phyloP scores from a whole-genome alignment of 345 rosid species.

The Melaleuca quinquenervia region DNA sequence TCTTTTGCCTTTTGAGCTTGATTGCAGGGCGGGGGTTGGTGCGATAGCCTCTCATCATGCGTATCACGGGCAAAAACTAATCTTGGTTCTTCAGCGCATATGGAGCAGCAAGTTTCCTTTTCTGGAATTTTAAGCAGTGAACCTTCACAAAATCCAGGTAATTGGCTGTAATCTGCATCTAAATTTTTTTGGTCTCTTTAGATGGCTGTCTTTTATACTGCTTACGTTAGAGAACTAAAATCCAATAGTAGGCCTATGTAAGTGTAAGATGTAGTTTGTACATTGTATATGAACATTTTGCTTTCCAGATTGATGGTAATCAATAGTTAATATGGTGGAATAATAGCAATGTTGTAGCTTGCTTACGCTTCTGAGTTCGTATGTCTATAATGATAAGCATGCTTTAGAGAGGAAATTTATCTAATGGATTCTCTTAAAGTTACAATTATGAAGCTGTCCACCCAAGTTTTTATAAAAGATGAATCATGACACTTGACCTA shows the following conservation, averaged over 20 bases:
- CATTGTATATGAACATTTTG: not conserved
- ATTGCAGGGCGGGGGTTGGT: constrained; percentile 7
- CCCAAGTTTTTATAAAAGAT: not conserved
- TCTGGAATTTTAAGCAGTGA: constrained; percentile 4
- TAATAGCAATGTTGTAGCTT: not conserved
- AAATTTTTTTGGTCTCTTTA: not conserved
- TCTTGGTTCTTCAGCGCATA: constrained; percentile 5
- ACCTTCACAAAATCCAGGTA: not conserved
- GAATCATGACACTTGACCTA: not conserved
- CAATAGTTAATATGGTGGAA: not conserved
- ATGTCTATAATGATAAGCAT: not conserved
- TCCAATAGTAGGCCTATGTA: not conserved
- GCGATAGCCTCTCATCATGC: constrained; percentile 1
- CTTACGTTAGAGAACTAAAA: not conserved
- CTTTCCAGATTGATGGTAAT: not conserved
- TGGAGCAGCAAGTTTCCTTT: constrained; percentile 3
- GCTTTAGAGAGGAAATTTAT: not conserved
- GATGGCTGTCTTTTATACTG: not conserved
- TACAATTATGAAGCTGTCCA: not conserved
- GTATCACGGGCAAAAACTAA: not conserved
- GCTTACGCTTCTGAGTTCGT: not conserved
- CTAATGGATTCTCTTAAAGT: not conserved
- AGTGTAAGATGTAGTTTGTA: not conserved
- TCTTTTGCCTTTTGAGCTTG: not conserved
- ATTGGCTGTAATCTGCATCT: not conserved